phyloP scores from a whole-genome alignment of 345 rosid genomes.

The Euphorbia pulcherrima region DNA sequence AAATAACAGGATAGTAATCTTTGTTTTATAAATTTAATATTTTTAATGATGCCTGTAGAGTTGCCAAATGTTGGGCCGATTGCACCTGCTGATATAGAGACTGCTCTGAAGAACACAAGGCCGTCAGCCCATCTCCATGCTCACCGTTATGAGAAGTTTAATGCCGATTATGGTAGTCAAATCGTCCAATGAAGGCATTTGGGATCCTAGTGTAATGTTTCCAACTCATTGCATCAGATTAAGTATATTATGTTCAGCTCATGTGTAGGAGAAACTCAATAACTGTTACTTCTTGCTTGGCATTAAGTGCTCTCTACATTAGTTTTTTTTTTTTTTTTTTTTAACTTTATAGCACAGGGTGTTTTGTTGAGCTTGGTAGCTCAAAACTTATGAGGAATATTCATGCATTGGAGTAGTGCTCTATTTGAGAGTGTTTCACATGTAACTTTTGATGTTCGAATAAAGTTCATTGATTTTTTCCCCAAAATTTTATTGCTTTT shows the following conservation, averaged over 20 bases:
- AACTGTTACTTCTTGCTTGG: too few relatives aligned
- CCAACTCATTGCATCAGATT: neutral
- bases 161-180: constrained; percentile 88
- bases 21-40: neutral
- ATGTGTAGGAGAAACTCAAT: neutral
- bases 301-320: neutral
- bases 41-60: constrained; percentile 43
- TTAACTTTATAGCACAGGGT: neutral
- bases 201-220: neutral
- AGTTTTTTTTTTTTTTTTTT: too few relatives aligned
- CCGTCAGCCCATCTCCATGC: constrained; percentile 93
- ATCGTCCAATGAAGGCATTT: constrained; percentile 53
- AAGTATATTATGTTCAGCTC: neutral
- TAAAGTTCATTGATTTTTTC: neutral
- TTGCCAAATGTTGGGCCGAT: constrained; percentile 78
- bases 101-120: constrained; percentile 78
- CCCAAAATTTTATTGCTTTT: neutral
- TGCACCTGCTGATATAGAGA: constrained; percentile 56
- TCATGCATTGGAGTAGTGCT: neutral
- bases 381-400: neutral
- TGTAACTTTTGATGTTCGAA: neutral
- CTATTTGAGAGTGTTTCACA: neutral
- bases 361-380: neutral
- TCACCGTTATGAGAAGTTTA: constrained; percentile 81
- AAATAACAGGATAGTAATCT: neutral